Evolutionary conservation across 2,329 filamentous ascomycete genomes (phyloP), one percentile per base, ranked within the genome.

Genomic region (Ophiostoma perfectum): DNA sequence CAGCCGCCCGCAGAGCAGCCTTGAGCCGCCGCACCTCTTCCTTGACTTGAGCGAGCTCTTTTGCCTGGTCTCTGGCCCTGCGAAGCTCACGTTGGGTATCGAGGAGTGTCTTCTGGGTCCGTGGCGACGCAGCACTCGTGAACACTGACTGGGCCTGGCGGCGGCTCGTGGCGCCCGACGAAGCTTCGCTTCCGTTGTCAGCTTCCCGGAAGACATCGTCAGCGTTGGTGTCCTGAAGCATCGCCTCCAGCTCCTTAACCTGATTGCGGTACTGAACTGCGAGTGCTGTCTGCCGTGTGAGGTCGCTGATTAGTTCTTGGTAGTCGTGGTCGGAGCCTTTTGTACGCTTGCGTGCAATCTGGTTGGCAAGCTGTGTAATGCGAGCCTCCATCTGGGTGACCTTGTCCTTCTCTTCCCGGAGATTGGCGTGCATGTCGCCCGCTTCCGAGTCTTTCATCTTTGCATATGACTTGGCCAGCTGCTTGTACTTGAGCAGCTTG

Each of bases 401-500:
- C 74, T 85, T 89, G 71, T 84, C 82, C 72, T 89, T 87, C 75
- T 92, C 90, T 70, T 90, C 86, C 70, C 84, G 84, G 47, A 94
- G 82, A 73, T 87, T 85, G 70, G 87, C 84, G 36, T 84, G 82
- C 65, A 93, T 78, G 68, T 90, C 83, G 39, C 85, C 83, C 36
- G 89, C 88, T 76, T 93, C 88, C 18, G 82, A 81, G 74, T 94
- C 91, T 77, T 93, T 93, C 78, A 89, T 86, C 75, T 89, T 88
- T 60, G 91, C 91, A 75, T 89, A 93, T 68, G 88, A 89, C 78
- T 91, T 93, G 69, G 90, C 90, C 71, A 92, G 81, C 75, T 91
- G 86, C 80, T 93, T 92, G 81, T 93, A 93, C 75, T 86, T 87
- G 75, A 93, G 84, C 74, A 94, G 81, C 79, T 90, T 91, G 79